phyloP scores from a whole-genome alignment of 1,139 yeast genomes.

The Pichia sp. region DNA sequence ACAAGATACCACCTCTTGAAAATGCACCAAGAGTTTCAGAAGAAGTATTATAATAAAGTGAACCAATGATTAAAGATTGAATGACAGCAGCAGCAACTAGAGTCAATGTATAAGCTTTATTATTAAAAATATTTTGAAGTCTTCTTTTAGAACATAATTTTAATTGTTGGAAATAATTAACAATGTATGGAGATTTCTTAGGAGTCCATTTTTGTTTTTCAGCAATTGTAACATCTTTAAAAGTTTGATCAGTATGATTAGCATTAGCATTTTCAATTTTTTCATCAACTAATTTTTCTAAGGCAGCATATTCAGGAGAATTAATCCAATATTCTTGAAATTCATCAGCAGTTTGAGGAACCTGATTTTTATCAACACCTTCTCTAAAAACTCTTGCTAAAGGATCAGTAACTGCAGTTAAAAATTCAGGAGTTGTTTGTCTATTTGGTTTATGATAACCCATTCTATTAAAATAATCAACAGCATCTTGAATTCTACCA shows the following conservation, averaged over 20 bases:
- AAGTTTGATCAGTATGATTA: background rate
- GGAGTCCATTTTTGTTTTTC: conserved; percentile 32
- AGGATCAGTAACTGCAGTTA: conserved; percentile 75
- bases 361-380: conserved; percentile 36
- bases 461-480: conserved; percentile 54
- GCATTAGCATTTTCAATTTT: conserved; percentile 4
- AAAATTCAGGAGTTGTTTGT: conserved; percentile 78
- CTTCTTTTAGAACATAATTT: conserved; percentile 41
- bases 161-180: conserved; percentile 41
- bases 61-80: conserved; percentile 37
- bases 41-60: conserved; percentile 35
- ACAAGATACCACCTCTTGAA: conserved; percentile 36
- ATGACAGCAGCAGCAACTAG: conserved; percentile 41
- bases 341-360: conserved; percentile 36
- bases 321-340: conserved; percentile 43
- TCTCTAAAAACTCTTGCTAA: conserved; percentile 33
- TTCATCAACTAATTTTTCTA: conserved; percentile 30
- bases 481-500: conserved; percentile 58
- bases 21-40: conserved; percentile 33
- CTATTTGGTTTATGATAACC: conserved; percentile 68
- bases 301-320: conserved; percentile 32
- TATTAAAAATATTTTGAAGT: conserved; percentile 42
- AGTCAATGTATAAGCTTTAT: conserved; percentile 42
- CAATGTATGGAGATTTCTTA: conserved; percentile 37
- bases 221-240: background rate